Percentiles rank a stretch among this genome's conserved stretches.
phyloP scores from a whole-genome alignment of 345 rosid species.

The Moricandia arvensis region DNA sequence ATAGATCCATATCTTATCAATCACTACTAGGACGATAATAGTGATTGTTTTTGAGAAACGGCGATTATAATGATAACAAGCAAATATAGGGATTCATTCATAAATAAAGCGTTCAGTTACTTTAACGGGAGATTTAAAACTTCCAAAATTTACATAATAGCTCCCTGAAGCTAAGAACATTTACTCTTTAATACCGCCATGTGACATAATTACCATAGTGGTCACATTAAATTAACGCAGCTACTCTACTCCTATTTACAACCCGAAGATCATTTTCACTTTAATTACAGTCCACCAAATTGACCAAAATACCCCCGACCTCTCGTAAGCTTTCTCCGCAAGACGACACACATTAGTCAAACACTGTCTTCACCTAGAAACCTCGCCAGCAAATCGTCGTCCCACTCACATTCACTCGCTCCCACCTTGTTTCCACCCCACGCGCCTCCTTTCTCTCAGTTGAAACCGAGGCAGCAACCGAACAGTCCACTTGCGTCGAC shows the following conservation, averaged over 20 bases:
- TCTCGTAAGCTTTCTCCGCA: neutral
- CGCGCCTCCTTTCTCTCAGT: slow-evolving; percentile 32
- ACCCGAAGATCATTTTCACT: neutral
- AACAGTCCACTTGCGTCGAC: slow-evolving; percentile 53
- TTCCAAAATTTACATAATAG: slow-evolving; percentile 8
- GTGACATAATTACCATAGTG: slow-evolving; percentile 15
- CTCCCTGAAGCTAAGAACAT: neutral
- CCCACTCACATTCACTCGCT: slow-evolving; percentile 36
- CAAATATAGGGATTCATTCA: neutral
- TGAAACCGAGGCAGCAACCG: neutral
- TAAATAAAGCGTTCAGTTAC: slow-evolving; percentile 11
- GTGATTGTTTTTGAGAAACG: no score
- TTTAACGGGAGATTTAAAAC: neutral
- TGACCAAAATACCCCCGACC: slow-evolving; percentile 20
- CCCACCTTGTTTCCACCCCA: slow-evolving; percentile 31
- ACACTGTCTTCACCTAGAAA: slow-evolving; percentile 47
- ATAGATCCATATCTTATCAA: neutral
- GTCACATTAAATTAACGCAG: slow-evolving; percentile 5
- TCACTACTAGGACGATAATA: no score
- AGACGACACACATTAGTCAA: slow-evolving; percentile 29
- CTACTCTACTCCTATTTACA: slow-evolving; percentile 13
- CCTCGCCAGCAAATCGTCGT: slow-evolving; percentile 46
- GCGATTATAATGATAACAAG: neutral
- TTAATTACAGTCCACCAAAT: neutral
- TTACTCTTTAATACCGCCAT: neutral